A percentile compares a stretch with the other conserved stretches of the same genome.
These are phyloP conservation scores for Grosmannia serpens DNA, from an alignment of 2,329 filamentous ascomycete species.

Conservation along the genomic window DNA sequence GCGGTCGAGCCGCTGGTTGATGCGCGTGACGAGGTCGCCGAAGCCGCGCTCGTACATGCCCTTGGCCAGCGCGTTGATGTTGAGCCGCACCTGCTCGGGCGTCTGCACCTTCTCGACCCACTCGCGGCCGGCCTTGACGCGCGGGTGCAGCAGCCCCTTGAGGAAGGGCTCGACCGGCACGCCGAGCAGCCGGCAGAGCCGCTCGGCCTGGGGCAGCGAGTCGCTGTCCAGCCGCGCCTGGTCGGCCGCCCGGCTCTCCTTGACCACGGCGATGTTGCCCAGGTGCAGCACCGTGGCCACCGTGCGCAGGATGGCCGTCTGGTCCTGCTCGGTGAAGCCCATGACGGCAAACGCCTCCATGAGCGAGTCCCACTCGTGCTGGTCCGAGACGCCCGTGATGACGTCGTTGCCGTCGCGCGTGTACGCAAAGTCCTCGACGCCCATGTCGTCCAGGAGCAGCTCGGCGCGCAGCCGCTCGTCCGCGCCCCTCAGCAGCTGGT, in stretches of 20 bases:
- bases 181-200: slow-evolving; percentile 73
- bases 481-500: slow-evolving; percentile 83
- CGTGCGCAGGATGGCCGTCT: slow-evolving; percentile 70
- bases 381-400: slow-evolving; percentile 82
- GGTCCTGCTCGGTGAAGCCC: slow-evolving; percentile 81
- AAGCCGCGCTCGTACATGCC: slow-evolving; percentile 97
- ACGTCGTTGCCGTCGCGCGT: slow-evolving; percentile 84
- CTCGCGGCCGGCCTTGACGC: slow-evolving; percentile 88
- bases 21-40: slow-evolving; percentile 79
- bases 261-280: slow-evolving; percentile 80
- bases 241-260: slow-evolving; percentile 82
- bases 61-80: slow-evolving; percentile 85
- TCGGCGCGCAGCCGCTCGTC: slow-evolving; percentile 61
- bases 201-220: slow-evolving; percentile 61
- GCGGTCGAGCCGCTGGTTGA: slow-evolving; percentile 87
- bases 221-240: slow-evolving; percentile 75
- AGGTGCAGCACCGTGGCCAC: slow-evolving; percentile 87
- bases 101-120: slow-evolving; percentile 99
- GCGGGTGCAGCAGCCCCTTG: slow-evolving; percentile 79
- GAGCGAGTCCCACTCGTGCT: slow-evolving; percentile 77
- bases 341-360: slow-evolving; percentile 92
- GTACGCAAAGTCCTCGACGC: slow-evolving; percentile 82
- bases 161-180: slow-evolving; percentile 78
- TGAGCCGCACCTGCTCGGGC: slow-evolving; percentile 84
- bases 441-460: slow-evolving; percentile 62